phyloP scores from a whole-genome alignment of 768 basidiomycete species.

The Suillus discolor region DNA sequence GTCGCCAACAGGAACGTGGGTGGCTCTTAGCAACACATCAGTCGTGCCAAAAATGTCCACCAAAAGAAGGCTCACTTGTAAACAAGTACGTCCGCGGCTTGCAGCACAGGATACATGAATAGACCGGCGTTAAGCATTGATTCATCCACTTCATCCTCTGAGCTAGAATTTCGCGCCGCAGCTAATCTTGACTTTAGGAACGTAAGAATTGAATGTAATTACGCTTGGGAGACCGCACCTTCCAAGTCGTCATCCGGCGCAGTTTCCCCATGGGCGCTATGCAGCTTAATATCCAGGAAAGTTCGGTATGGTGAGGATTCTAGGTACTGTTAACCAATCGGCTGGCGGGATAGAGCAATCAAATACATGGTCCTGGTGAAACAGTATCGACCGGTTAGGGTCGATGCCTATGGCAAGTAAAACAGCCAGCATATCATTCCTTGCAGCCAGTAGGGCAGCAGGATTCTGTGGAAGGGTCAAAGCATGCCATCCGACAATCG shows the following conservation, averaged over 20 bases:
- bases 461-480: slow-evolving; percentile 92
- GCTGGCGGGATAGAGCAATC: slow-evolving; percentile 52
- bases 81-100: slow-evolving; percentile 88
- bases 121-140: slow-evolving; percentile 81
- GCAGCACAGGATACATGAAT: slow-evolving; percentile 90
- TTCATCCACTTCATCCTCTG: slow-evolving; percentile 80
- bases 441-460: slow-evolving; percentile 54
- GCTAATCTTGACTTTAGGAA: slow-evolving; percentile 68
- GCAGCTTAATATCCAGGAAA: slow-evolving; percentile 90
- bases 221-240: slow-evolving; percentile 48
- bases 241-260: slow-evolving; percentile 96
- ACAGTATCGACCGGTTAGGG: slow-evolving; percentile 70
- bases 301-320: slow-evolving; percentile 84
- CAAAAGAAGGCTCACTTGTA: slow-evolving; percentile 60
- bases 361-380: slow-evolving; percentile 85
- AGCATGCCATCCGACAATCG: slow-evolving; percentile 94
- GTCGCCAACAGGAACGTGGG: slow-evolving; percentile 94
- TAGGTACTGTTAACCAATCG: slow-evolving; percentile 33
- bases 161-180: slow-evolving; percentile 69
- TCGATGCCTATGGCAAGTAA: slow-evolving; percentile 87
- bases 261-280: slow-evolving; percentile 82
- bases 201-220: slow-evolving; percentile 4
- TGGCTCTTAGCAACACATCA: slow-evolving; percentile 54
- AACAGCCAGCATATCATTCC: slow-evolving; percentile 78
- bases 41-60: background rate